Percentiles rank a stretch among this genome's conserved stretches.
Evolutionary conservation across 345 rosid genomes (phyloP).

Genomic region (Syzygium aqueum): DNA sequence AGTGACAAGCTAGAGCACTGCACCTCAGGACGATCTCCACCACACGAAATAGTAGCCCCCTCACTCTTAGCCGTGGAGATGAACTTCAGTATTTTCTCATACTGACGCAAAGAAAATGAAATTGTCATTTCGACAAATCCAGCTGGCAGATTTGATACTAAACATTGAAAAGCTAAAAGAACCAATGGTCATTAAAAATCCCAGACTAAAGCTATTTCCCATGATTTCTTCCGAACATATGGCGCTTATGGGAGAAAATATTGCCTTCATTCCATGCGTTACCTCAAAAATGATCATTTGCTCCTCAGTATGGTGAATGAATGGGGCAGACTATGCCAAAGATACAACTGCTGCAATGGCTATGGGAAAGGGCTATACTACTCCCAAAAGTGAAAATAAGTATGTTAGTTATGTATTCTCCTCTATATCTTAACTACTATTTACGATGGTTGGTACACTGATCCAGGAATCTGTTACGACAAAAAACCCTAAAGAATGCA

Average conservation of each 20-base stretch:
- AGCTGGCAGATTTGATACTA: background rate
- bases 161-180: background rate
- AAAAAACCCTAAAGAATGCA: background rate
- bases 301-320: background rate
- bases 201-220: background rate
- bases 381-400: background rate
- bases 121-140: background rate
- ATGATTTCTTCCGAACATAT: background rate
- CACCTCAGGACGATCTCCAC: constrained; percentile 86
- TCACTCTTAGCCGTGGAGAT: constrained; percentile 79
- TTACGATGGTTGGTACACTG: background rate
- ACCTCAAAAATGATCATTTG: background rate
- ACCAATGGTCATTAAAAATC: background rate
- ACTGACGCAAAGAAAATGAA: constrained; percentile 28
- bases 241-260: background rate
- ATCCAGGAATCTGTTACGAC: background rate
- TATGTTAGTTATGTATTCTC: background rate
- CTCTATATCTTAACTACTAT: background rate
- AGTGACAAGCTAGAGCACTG: background rate
- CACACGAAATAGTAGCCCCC: constrained; percentile 80
- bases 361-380: background rate
- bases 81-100: constrained; percentile 62
- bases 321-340: background rate
- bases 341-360: background rate
- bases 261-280: background rate